These are phyloP conservation scores for Cladosporium sp. DNA, from an alignment of 2,329 filamentous ascomycete species.

Conservation along the genomic window DNA sequence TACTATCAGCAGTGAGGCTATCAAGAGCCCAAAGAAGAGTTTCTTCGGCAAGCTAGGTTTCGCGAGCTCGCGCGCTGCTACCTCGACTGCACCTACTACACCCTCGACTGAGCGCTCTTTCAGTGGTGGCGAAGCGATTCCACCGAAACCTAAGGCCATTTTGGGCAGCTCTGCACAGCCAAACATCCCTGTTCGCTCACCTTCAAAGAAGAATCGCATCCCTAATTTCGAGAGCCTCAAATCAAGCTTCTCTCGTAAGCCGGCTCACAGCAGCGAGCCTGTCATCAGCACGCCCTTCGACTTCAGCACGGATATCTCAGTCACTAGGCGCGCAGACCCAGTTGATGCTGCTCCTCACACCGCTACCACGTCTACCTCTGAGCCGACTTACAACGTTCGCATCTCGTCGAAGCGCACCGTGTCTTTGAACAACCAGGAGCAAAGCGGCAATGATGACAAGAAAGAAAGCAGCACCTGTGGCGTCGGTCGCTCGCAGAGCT, in stretches of 20 bases:
- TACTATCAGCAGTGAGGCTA: constrained; percentile 16
- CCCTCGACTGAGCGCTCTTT: not conserved
- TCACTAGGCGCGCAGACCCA: no score
- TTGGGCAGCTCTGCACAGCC: constrained; percentile 28
- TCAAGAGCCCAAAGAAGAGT: constrained; percentile 39
- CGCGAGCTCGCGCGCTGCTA: constrained; percentile 1
- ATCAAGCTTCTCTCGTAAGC: constrained; percentile 7
- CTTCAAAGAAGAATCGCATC: constrained; percentile 26
- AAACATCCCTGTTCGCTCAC: constrained; percentile 19
- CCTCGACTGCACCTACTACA: not conserved
- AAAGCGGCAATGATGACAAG: constrained; percentile 7
- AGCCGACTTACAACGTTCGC: constrained; percentile 16
- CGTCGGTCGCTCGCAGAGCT: constrained; percentile 23
- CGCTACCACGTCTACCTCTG: constrained; percentile 14
- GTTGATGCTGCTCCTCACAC: constrained; percentile 12
- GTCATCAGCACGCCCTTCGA: not conserved
- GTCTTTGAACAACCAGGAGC: constrained; percentile 15
- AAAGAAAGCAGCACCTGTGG: constrained; percentile 7
- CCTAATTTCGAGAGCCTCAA: not conserved
- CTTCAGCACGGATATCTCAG: not conserved
- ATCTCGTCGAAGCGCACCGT: constrained; percentile 14
- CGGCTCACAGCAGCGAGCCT: not conserved
- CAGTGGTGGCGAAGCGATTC: constrained; percentile 1
- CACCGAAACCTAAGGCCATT: constrained; percentile 34
- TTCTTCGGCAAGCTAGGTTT: constrained; percentile 31